Base-by-base conservation (phyloP, 768 basidiomycete genomes). In the Guyanaporus albipodus region DNA sequence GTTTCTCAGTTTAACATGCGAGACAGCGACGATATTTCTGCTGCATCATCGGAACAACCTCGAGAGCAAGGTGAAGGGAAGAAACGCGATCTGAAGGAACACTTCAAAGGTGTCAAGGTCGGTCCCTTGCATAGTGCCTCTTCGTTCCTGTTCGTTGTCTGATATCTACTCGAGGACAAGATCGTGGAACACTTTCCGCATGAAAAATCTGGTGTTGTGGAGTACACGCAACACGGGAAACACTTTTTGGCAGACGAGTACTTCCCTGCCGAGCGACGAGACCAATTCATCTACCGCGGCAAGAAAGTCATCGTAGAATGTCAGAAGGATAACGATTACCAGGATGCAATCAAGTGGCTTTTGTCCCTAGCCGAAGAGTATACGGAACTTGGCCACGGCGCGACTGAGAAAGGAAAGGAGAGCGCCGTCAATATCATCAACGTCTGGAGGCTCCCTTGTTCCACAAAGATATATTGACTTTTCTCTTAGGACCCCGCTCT, bases 251-350 rank as follows among this genome's bases (percentile, higher is more conserved):
- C 70, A 14, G 89, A 93, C 39, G 88, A 94, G 31, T 87, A 85
- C 55, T 93, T 96, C 75, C 93, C 94, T 0, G 75, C 86, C 56
- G 93, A 93, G 67, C 75, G 95, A 18, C 78, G 91, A 19, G 91
- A 95, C 44, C 91, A 91, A 60, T 96, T 92, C 67, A 87, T 98
- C 60, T 95, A 85, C 73, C 80, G 95, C 11, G 76, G 82, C 6
- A 97, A 97, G 76, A 97, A 96, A 81, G 85, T 87, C 29, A 80
- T 96, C 43, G 76, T 94, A 48, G 94, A 97, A 60, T 93, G 90
- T 62, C 93, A 96, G 68, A 84, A 85, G 60, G 92, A 95, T 67
- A 76, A 83, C 42, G 87, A 95, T 62, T 97, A 96, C 67, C 89
- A 92, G 56, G 82, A 82, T 48, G 79, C 82, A 7, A 72, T 91